Evolutionary conservation across 768 basidiomycete species (phyloP), one percentile per base, ranked within the genome.

Genomic region (Omphalotus guepiniiformis): DNA sequence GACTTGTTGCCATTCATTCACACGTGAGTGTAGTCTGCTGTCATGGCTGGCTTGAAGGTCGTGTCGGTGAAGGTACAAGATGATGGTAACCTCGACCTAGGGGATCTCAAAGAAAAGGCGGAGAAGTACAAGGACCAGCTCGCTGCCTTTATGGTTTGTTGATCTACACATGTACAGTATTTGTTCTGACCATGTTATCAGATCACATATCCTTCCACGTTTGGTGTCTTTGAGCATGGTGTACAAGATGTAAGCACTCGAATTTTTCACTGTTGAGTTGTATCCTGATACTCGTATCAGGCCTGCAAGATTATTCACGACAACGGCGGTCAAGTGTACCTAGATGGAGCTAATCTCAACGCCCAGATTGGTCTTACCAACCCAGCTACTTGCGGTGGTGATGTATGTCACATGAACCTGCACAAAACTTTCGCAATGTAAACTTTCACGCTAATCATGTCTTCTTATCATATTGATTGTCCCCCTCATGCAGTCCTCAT

Each of bases 361-460:
- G 93, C 93, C 39, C 90, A 96, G 58, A 82, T 97, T 51, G 93
- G 94, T 21, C 63, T 96, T 49, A 96, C 94, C 25, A 92, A 93
- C 61, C 90, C 90, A 28, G 92, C 89, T 1, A 85, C 78, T n/a
- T 95, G 93, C 58, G 96, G 96, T 39, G 95, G 93, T 44, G 96
- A 99, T 65, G 93, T 99, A 30, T 96, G 93, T 63, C 96, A 99
- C 64, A 77, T 97, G 71, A 99, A 99, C 68, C 74, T 98, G 28
- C 96, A 99, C 74, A 99, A 98, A 71, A 95, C 93, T 1, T 96
- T 96, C 62, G 87, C 93, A 6, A 97, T 96, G 87, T 91, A 60
- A 48, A 86, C 6, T 30, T 8, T 36, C 11, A 34, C 42, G 48
- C 32, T 47, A 11, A 47, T 35, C 9, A 29, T 12, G 27, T 16